phyloP scores from a whole-genome alignment of 2,329 filamentous ascomycete genomes.

The Colletotrichum somersetense region DNA sequence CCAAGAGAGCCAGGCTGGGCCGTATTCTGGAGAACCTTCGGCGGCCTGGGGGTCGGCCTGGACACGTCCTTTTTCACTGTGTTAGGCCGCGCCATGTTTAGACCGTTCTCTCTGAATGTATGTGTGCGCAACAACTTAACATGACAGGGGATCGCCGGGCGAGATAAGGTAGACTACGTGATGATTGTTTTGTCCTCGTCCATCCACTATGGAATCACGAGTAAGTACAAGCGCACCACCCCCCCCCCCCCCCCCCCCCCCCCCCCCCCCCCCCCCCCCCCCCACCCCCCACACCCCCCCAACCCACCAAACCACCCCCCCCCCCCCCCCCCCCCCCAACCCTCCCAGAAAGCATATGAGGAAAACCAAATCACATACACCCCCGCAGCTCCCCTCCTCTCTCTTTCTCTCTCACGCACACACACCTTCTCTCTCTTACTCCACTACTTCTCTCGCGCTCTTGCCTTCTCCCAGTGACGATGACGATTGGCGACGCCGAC shows the following conservation, averaged over 20 bases:
- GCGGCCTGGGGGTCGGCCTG: background rate
- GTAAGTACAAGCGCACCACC: background rate
- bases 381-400: background rate
- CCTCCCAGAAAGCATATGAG: background rate
- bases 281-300: too few species aligned
- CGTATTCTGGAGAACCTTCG: background rate
- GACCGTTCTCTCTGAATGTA: too few species aligned
- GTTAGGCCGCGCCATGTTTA: background rate
- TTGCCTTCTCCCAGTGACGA: background rate
- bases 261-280: too few species aligned
- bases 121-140: background rate
- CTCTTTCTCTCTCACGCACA: background rate
- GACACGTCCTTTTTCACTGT: background rate
- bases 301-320: too few species aligned
- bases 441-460: background rate
- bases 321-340: too few species aligned
- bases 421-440: too few species aligned
- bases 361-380: background rate
- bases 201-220: background rate
- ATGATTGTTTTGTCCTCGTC: background rate
- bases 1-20: background rate
- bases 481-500: background rate
- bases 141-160: background rate
- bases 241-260: too few species aligned
- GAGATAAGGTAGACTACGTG: background rate